Evolutionary conservation across 352 stramenopile genomes (phyloP), one percentile per base, ranked within the genome.

Genomic region (Phytophthora sp.): DNA sequence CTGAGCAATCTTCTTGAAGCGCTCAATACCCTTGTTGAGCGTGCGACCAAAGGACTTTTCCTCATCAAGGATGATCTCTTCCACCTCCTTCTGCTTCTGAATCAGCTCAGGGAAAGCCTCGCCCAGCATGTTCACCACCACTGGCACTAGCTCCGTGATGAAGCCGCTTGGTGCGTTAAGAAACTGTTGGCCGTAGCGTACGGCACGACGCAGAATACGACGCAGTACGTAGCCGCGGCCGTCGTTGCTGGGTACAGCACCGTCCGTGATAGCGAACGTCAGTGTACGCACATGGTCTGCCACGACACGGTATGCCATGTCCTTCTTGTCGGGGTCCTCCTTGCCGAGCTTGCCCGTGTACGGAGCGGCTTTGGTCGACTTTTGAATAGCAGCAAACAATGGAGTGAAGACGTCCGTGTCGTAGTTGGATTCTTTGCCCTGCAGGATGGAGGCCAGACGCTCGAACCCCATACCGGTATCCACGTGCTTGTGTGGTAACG

Each of bases 391-490:
- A 1, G 83, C 82, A 68, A 99, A 99, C n/a, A 99, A 77, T 16
- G 95, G 92, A 27, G 80, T 84, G 76, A 99, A 99, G 24, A 98
- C 85, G 69, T 99, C 98, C 69, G 98, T 99, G 79, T 99, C 98
- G 81, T 99, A 99, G 84, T 99, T 99, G 36, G 88, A 98, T 55
- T 79, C 86, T 73, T 98, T 98, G 56, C 88, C 84, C 76, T 98
- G 93, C 50, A 98, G 67, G 44, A 98, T 95, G 33, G 88, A 97
- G 1, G 88, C 88, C 29, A 98, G 66, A 47, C 98, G 90, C 74
- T 99, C 98, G 63, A 99, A 95, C 60, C 98, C 98, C 97, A 99
- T 99, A 36, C 98, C 98, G 5, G 98, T 99, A 80, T 99, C 98
- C 30, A 99, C 95, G 82, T 99, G 97, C 73, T 99, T 90, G 62